A percentile compares a stretch with the other conserved stretches of the same genome.
phyloP scores from a whole-genome alignment of 225 moss, liverwort and hornwort genomes.

The Lunularia cruciata region DNA sequence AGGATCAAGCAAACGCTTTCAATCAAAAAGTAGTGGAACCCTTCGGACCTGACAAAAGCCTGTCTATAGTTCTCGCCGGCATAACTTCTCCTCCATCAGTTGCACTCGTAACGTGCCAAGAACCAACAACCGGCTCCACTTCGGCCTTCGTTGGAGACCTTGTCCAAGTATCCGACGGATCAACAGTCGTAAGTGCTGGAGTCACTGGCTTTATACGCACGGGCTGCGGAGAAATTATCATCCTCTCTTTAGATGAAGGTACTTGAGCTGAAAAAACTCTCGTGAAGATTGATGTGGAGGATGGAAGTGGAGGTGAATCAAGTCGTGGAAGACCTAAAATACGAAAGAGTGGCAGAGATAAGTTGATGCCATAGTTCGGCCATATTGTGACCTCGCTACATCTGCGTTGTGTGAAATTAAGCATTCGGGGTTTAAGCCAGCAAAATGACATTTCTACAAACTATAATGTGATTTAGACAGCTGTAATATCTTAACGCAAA shows the following conservation, averaged over 20 bases:
- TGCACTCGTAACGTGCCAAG: conserved; percentile 74
- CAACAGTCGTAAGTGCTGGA: conserved; percentile 44
- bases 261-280: not conserved
- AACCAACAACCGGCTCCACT: conserved; percentile 64
- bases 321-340: conserved; percentile 67
- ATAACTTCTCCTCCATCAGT: conserved; percentile 1
- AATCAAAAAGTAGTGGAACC: conserved; percentile 9
- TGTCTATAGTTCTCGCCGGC: conserved; percentile 18
- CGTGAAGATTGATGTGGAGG: conserved; percentile 39
- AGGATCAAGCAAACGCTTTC: not conserved
- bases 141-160: conserved; percentile 81
- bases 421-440: too few species aligned
- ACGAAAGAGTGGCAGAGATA: not conserved
- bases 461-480: too few species aligned
- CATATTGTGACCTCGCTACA: too few species aligned
- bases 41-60: conserved; percentile 26
- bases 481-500: too few species aligned
- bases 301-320: conserved; percentile 71
- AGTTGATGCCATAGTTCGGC: too few species aligned
- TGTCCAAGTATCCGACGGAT: conserved; percentile 70
- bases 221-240: conserved; percentile 63
- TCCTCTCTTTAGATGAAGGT: conserved; percentile 31
- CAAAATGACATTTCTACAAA: too few species aligned
- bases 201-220: conserved; percentile 58
- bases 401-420: too few species aligned